These are phyloP conservation scores for Fusarium sp. DNA, from an alignment of 2,329 filamentous ascomycete species.

Conservation along the genomic window DNA sequence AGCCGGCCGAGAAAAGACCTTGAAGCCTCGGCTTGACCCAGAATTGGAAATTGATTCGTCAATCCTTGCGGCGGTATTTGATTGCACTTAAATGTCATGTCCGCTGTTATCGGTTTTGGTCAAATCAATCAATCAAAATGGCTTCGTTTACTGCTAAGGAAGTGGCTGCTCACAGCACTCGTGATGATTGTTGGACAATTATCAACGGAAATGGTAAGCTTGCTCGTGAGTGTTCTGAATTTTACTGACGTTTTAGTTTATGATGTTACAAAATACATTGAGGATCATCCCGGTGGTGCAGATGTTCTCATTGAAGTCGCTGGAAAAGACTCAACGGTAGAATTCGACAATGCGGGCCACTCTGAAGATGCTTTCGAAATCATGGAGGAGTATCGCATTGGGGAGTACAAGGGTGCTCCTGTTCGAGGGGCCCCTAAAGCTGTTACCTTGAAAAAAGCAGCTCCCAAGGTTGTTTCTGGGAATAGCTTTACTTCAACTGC, in stretches of 20 bases:
- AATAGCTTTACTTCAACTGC: background rate
- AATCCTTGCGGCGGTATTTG: conserved; percentile 9
- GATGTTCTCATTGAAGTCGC: conserved; percentile 82
- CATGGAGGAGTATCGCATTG: conserved; percentile 53
- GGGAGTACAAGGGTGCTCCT: conserved; percentile 50
- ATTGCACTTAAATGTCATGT: conserved; percentile 6
- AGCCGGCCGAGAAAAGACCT: conserved; percentile 39
- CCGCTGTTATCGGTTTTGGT: background rate
- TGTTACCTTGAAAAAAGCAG: conserved; percentile 19
- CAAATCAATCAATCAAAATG: conserved; percentile 11
- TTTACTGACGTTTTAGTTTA: conserved; percentile 58
- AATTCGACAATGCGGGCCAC: conserved; percentile 87
- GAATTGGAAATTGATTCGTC: conserved; percentile 5
- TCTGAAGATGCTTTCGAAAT: conserved; percentile 68
- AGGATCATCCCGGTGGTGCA: conserved; percentile 77
- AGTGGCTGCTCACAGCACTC: conserved; percentile 61
- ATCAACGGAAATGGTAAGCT: conserved; percentile 66
- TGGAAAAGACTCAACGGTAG: conserved; percentile 81
- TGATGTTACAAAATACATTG: conserved; percentile 66
- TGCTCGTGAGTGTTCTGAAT: background rate
- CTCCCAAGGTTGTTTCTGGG: conserved; percentile 26
- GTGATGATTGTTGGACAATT: conserved; percentile 63
- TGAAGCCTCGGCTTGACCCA: conserved; percentile 24
- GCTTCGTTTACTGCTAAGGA: conserved; percentile 50
- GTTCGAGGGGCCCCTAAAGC: conserved; percentile 16